Conservation (phyloP, 1,284 basidiomycete species). For the Cystobasidium sp. region DNA sequence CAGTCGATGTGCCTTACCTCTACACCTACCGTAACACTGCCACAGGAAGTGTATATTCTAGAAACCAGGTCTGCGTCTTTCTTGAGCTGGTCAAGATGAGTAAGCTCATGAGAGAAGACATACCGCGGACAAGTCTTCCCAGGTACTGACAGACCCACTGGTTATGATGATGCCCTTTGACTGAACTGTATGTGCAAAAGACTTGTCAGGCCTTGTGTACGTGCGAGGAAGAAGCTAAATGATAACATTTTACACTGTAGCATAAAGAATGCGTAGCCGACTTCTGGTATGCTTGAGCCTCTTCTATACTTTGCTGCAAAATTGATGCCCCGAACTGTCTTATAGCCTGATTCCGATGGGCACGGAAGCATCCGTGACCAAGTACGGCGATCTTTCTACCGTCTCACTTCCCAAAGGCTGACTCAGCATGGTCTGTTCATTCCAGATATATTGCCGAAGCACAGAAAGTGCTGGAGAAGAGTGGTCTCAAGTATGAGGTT, state of each 20-base stretch:
- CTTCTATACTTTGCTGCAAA: background rate
- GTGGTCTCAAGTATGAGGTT: constrained; percentile 43
- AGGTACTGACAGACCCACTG: too few species aligned
- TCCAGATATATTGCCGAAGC: constrained; percentile 40
- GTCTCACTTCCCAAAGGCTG: background rate
- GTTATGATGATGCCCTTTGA: too few species aligned
- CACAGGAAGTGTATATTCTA: too few species aligned
- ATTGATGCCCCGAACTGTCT: too few species aligned
- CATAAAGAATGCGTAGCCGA: constrained; percentile 38
- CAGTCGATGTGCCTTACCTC: too few species aligned
- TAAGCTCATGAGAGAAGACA: too few species aligned
- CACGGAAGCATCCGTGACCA: constrained; percentile 41
- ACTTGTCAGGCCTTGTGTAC: too few species aligned
- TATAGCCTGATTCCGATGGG: constrained; percentile 43
- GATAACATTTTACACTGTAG: background rate
- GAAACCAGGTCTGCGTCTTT: too few species aligned
- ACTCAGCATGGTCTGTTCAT: background rate
- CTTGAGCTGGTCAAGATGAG: too few species aligned
- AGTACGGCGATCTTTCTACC: constrained; percentile 4
- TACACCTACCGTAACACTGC: too few species aligned
- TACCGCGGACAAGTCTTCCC: too few species aligned
- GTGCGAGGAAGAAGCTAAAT: constrained; percentile 61
- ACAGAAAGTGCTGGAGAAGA: constrained; percentile 44
- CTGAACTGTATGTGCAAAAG: too few species aligned
- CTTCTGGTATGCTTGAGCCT: constrained; percentile 18